Evolutionary conservation across 176 grass and related monocot genomes (phyloP).

Genomic region (Cenchrus americanus): DNA sequence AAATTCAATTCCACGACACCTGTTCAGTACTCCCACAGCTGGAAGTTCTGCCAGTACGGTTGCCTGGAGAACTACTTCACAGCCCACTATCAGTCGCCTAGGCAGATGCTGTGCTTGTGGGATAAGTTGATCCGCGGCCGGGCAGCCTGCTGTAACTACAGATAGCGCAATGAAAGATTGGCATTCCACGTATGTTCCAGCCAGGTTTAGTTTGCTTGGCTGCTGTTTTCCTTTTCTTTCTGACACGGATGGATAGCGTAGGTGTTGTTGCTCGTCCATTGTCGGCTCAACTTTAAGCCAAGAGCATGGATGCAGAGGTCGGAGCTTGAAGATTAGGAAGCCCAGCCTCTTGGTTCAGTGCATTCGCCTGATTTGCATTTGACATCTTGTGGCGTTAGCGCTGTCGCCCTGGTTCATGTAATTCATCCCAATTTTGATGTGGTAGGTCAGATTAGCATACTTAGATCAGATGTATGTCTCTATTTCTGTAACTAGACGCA

Average conservation of each 20-base stretch:
- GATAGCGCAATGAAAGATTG: slow-evolving; percentile 47
- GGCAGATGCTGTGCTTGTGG: slow-evolving; percentile 93
- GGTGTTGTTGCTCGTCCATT: slow-evolving; percentile 39
- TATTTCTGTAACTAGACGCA: slow-evolving; percentile 27
- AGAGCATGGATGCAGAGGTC: slow-evolving; percentile 27
- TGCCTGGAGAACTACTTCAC: slow-evolving; percentile 90
- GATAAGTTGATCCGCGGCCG: slow-evolving; percentile 72
- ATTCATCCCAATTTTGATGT: slow-evolving; percentile 61
- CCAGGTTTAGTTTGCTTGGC: slow-evolving; percentile 41
- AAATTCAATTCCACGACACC: slow-evolving; percentile 71
- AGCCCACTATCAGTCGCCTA: slow-evolving; percentile 93
- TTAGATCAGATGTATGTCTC: slow-evolving; percentile 42
- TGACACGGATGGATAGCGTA: slow-evolving; percentile 42
- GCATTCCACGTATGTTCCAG: slow-evolving; percentile 12
- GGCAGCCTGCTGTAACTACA: slow-evolving; percentile 84
- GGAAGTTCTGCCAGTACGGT: slow-evolving; percentile 94
- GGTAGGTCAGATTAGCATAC: slow-evolving; percentile 39
- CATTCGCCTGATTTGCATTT: slow-evolving; percentile 33
- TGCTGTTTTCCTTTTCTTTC: slow-evolving; percentile 40
- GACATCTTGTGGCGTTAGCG: not conserved
- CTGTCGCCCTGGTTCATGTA: slow-evolving; percentile 30
- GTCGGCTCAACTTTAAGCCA: slow-evolving; percentile 19
- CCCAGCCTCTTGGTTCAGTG: slow-evolving; percentile 38
- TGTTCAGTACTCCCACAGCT: slow-evolving; percentile 91
- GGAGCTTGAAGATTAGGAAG: slow-evolving; percentile 55